Base-by-base conservation (phyloP, 2,329 filamentous ascomycete species). In the Emydomyces testavorans region DNA sequence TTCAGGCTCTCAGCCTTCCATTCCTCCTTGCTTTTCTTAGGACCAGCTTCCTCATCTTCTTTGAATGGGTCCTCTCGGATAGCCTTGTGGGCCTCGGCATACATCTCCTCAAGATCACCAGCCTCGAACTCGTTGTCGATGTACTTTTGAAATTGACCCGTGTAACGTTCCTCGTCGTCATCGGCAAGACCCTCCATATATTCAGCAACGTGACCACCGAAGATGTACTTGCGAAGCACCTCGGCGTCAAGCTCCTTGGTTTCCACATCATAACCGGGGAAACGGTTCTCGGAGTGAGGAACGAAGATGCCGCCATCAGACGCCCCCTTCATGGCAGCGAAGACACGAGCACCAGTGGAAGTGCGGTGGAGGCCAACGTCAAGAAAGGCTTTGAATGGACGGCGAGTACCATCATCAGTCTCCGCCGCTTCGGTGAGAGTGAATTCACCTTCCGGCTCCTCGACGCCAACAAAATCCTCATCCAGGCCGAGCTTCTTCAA, bases 101-200 rank as follows among this genome's bases (percentile, higher is more conserved):
- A 98, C 61, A 96, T 71, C 66, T 98, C 92, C 85, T 98, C 92
- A 52, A 98, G 80, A 63, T 85, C 87, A 65, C 95, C 92, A 56
- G 92, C 89, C 77, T 96, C 90, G 58, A 98, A 72, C 63, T 94
- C 92, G 67, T 94, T 87, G 58, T 98, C 90, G 61, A 94, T 84
- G 80, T 98, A 98, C 75, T 92, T 83, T 71, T 82, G 77, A 84
- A 98, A 98, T 79, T 98, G 92, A 63, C 80, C 82, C 80, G 90
- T 90, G 86, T 87, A 98, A 70, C 92, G 89, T 82, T 98, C 92
- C 85, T 98, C 92, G 68, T 98, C 92, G 69, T 98, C 92, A 65
- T 98, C 92, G 74, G 92, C 92, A 58, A 98, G 85, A 52, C 84
- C 92, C 83, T 98, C 92, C 92, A 98, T 98, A 83, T 98, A 98